Base-by-base conservation (phyloP, 1,284 basidiomycete genomes). In the Sporisorium sorghi region DNA sequence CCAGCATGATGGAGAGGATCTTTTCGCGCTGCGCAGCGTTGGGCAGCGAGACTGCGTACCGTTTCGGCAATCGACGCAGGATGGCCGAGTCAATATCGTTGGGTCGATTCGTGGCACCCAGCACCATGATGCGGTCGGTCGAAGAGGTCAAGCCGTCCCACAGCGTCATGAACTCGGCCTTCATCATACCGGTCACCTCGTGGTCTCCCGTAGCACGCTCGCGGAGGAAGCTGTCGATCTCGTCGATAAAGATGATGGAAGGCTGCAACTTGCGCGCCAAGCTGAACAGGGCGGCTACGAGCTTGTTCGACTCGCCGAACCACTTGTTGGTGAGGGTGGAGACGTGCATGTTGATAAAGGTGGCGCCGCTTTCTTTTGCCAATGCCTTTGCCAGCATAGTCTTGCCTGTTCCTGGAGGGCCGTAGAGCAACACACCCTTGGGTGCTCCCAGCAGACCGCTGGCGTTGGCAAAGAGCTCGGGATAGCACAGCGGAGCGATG, bases 81-180 rank as follows among this genome's bases (percentile, higher is more conserved):
- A 98, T 96, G 23, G 96, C 96, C 12, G 93, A 88, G 85, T 99
- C 97, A 61, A 99, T 99, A 81, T 97, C 96, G 77, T 90, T 90
- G 14, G 95, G 95, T 68, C 97, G 88, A 85, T 99, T 99, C 7
- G 96, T 98, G 0, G 95, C 96, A 30, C 96, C 96, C 2, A 99
- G 89, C 5, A 99, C 93, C 71, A 99, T 86, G 79, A 99, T 96
- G 23, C 94, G 89, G 52, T 88, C 87, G 15, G 86, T 89, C 4
- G 90, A 90, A 0, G 93, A 94, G 1, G 91, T 89, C n/a, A 99
- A 87, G 4, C 97, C 97, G 84, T 99, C 97, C 97, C 97, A 99
- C 37, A 97, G 87, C 90, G 94, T 97, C 95, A 99, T 97, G 85
- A 99, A 99, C 84, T 99, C 96, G 1, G 96, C 96, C 87, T 99